Percentiles rank a stretch among this genome's conserved stretches.
Evolutionary conservation across 2,329 filamentous ascomycete genomes (phyloP).

Genomic region (Colletotrichum zoysiae): DNA sequence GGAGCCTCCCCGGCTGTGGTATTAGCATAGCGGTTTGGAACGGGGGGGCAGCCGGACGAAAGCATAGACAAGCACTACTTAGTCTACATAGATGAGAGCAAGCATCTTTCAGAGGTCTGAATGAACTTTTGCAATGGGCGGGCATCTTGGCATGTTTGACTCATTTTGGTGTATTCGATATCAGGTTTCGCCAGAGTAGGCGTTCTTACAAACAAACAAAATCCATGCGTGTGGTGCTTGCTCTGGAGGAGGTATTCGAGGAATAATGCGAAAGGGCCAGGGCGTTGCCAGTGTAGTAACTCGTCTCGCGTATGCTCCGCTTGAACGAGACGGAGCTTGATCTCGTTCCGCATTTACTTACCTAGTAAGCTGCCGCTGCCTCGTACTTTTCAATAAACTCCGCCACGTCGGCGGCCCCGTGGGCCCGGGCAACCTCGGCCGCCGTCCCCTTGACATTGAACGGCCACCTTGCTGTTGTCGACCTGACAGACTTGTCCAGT

Average conservation of each 20-base stretch:
- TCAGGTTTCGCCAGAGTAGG: background rate
- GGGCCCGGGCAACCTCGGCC: constrained; percentile 28
- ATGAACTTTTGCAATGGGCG: background rate
- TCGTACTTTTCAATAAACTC: constrained; percentile 19
- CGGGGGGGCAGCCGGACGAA: background rate
- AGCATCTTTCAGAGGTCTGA: constrained; percentile 2
- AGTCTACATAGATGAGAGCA: constrained; percentile 10
- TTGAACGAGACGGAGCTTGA: background rate
- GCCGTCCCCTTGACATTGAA: constrained; percentile 29
- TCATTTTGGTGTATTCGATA: background rate
- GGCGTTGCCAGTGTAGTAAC: background rate
- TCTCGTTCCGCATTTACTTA: background rate
- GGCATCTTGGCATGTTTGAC: background rate
- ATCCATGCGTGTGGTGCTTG: no score
- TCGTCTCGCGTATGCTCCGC: background rate
- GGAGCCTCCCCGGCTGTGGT: background rate
- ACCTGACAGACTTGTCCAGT: constrained; percentile 11
- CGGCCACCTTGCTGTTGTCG: constrained; percentile 9
- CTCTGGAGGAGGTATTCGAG: background rate
- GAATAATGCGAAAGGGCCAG: no score
- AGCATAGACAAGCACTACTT: background rate
- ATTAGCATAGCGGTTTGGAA: background rate
- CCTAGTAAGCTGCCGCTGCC: background rate
- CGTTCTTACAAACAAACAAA: no score
- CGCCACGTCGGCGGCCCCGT: constrained; percentile 15